phyloP scores from a whole-genome alignment of 2,329 filamentous ascomycete species.

The Diaporthe citri region DNA sequence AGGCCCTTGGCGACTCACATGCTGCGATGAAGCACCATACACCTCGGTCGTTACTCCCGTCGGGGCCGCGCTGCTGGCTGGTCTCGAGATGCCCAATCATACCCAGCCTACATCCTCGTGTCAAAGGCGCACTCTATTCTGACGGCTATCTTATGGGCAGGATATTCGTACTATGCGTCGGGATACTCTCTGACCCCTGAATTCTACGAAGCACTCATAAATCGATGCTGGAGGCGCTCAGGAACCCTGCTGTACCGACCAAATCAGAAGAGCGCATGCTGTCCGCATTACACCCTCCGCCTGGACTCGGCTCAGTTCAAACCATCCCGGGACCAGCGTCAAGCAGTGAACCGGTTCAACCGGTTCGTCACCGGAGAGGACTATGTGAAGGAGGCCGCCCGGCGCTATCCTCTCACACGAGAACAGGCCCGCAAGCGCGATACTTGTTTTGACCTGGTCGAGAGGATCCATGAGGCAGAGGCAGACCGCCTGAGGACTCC shows the following conservation, averaged over 20 bases:
- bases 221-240: constrained; percentile 84
- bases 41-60: not conserved
- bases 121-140: constrained; percentile 29
- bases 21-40: not conserved
- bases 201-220: constrained; percentile 79
- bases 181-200: constrained; percentile 71
- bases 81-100: not conserved
- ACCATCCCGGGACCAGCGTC: constrained; percentile 78
- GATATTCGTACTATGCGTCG: constrained; percentile 79
- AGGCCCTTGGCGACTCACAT: not conserved
- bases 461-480: constrained; percentile 79
- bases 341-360: constrained; percentile 80
- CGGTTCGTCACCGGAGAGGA: constrained; percentile 75
- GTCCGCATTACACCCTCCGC: constrained; percentile 89
- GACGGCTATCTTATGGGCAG: constrained; percentile 55
- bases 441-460: constrained; percentile 75
- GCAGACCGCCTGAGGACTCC: constrained; percentile 64
- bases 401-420: constrained; percentile 75
- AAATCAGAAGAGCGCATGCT: constrained; percentile 84
- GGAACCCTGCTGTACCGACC: constrained; percentile 81
- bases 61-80: not conserved
- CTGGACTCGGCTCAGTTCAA: constrained; percentile 76
- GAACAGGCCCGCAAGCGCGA: constrained; percentile 73
- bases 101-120: not conserved
- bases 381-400: constrained; percentile 75